Conservation (phyloP, 352 stramenopile genomes). For the Pythium monospermum region DNA sequence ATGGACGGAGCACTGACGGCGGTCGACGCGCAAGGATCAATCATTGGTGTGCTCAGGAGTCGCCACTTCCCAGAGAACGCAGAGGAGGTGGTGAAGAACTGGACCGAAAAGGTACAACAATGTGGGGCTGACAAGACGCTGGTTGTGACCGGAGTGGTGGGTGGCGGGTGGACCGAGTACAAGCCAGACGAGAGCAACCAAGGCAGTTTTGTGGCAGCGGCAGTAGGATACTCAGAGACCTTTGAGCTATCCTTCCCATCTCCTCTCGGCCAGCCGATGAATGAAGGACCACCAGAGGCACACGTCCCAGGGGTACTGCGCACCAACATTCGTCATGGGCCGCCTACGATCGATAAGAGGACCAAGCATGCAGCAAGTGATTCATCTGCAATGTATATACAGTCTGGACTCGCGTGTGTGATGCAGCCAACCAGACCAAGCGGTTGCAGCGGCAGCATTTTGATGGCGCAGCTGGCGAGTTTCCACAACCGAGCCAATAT, state of each 20-base stretch:
- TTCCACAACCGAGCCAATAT: slow-evolving; percentile 4
- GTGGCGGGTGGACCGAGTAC: slow-evolving; percentile 21
- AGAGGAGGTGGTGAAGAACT: slow-evolving; percentile 15
- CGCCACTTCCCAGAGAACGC: slow-evolving; percentile 25
- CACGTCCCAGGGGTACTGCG: too few relatives aligned
- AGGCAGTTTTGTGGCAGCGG: neutral
- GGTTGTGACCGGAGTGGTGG: slow-evolving; percentile 18
- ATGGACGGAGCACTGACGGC: slow-evolving; percentile 15
- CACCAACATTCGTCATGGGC: too few relatives aligned
- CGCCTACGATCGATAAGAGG: too few relatives aligned
- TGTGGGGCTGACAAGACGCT: slow-evolving; percentile 18
- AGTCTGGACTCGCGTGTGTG: slow-evolving; percentile 4
- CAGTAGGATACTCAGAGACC: slow-evolving; percentile 2
- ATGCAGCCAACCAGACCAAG: neutral
- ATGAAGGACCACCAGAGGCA: neutral
- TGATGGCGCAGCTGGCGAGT: slow-evolving; percentile 15
- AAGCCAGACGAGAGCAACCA: neutral
- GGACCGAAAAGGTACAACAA: slow-evolving; percentile 4
- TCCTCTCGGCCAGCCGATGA: too few relatives aligned
- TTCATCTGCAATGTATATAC: slow-evolving; percentile 11
- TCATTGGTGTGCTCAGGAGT: slow-evolving; percentile 16
- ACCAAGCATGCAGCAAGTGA: neutral
- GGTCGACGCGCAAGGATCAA: slow-evolving; percentile 12
- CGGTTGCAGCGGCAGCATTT: neutral
- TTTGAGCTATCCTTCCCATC: slow-evolving; percentile 1